A percentile compares a stretch with the other conserved stretches of the same genome.
phyloP scores from a whole-genome alignment of 1,284 basidiomycete species.

The Moesziomyces sp. region DNA sequence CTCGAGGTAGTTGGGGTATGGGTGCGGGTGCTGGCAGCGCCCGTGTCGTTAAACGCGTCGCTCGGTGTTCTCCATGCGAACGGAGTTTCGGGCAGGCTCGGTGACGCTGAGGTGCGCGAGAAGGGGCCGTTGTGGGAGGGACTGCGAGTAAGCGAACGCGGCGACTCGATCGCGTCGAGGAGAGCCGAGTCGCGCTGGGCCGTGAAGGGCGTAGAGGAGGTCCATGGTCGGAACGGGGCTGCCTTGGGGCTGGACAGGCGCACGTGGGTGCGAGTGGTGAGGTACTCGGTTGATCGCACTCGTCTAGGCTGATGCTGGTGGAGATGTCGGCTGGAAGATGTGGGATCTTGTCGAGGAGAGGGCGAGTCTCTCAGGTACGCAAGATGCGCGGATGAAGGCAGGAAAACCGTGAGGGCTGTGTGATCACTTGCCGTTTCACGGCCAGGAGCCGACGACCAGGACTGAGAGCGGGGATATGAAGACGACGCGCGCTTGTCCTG shows the following conservation, averaged over 20 bases:
- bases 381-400: not conserved
- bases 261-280: not conserved
- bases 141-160: not conserved
- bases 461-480: too few relatives aligned
- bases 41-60: not conserved
- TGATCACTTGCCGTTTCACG: not conserved
- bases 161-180: too few relatives aligned
- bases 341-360: not conserved
- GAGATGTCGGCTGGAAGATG: too few relatives aligned
- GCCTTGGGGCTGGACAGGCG: too few relatives aligned
- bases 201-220: too few relatives aligned
- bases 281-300: not conserved
- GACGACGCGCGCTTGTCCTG: too few relatives aligned
- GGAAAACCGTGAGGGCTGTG: too few relatives aligned
- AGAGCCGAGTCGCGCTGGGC: too few relatives aligned
- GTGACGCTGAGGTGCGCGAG: not conserved
- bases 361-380: not conserved
- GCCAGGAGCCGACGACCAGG: too few relatives aligned
- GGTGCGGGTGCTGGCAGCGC: not conserved
- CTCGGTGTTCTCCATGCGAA: not conserved
- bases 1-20: conserved; percentile 2
- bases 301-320: not conserved
- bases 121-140: not conserved
- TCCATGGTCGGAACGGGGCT: too few relatives aligned
- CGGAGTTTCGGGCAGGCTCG: not conserved